Evolutionary conservation across 805 yeast species (phyloP), one percentile per base, ranked within the genome.

Genomic region (Kuraishia borneana): DNA sequence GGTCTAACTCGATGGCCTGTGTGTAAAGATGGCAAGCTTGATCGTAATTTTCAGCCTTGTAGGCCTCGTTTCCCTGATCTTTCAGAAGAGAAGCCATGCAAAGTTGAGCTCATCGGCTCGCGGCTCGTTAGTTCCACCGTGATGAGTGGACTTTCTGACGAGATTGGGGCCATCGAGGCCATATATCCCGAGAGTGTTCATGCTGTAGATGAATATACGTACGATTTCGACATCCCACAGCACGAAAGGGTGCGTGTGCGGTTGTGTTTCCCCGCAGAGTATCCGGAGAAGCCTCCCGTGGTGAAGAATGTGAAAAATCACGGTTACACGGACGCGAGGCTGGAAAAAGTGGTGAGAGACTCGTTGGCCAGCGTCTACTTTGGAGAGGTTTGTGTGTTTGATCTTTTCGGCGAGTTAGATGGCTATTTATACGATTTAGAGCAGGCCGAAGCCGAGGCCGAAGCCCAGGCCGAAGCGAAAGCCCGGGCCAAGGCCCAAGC

Each of bases 351-450:
- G 19, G 63, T 80, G 31, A 64, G 58, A 33, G 75, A 65, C 28
- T 68, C 73, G 3, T 45, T 85, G 39, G 69, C 61, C 7, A 61
- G 66, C 0, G 64, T 76, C 0, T 88, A 61, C 47, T 59, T 57
- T 9, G 95, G 83, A 2, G 67, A 66, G 39, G 96, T 87, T 7
- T 80, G 87, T 38, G 52, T 88, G 4, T 89, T 82, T 58, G 95
- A 85, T 42, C 70, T 84, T 39, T 58, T 85, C 26, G 63, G 75
- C 0, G 94, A 81, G 44, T 53, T 80, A 26, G 82, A 74, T 36
- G 70, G 70, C 30, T 58, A 76, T 18, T 51, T 74, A 26, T 58
- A 61, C 33, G 54, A 51, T 41, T 54, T 47, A 9, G 58, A 53
- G 30, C 62, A 30, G 14, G 21, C 37, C 18, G 35, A 38, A 3